These are phyloP conservation scores for Diplodia scrobiculata DNA, from an alignment of 2,329 filamentous ascomycete genomes.

Conservation along the genomic window DNA sequence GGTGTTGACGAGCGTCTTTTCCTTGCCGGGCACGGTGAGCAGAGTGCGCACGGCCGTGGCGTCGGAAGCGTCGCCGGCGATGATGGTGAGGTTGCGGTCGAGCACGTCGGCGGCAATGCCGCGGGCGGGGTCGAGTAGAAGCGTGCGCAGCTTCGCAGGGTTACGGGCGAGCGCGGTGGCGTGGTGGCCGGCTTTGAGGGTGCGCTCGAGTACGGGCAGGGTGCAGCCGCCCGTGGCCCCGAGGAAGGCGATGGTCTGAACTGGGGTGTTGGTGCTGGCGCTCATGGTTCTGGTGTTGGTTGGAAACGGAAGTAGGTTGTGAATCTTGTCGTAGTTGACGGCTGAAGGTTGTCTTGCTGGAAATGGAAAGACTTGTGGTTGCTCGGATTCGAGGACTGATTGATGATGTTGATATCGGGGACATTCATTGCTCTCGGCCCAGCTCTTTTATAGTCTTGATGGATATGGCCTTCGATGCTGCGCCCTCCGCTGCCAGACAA, in stretches of 20 bases:
- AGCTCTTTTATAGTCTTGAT: slow-evolving; percentile 1
- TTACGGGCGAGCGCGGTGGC: slow-evolving; percentile 48
- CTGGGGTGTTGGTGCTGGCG: slow-evolving; percentile 31
- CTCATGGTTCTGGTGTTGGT: slow-evolving; percentile 29
- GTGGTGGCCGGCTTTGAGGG: slow-evolving; percentile 50
- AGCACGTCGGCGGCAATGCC: slow-evolving; percentile 44
- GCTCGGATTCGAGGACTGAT: neutral
- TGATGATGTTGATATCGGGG: neutral
- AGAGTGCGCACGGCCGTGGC: slow-evolving; percentile 46
- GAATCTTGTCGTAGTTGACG: neutral
- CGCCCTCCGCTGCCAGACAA: neutral
- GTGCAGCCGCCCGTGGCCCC: slow-evolving; percentile 56
- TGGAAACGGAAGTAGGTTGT: neutral
- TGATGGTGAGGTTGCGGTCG: slow-evolving; percentile 50
- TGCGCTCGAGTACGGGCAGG: slow-evolving; percentile 48
- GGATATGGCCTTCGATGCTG: neutral
- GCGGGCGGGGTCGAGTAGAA: slow-evolving; percentile 45
- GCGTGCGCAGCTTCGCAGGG: slow-evolving; percentile 52
- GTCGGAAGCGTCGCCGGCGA: slow-evolving; percentile 53
- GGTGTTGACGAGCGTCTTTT: slow-evolving; percentile 43
- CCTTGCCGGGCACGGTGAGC: slow-evolving; percentile 31
- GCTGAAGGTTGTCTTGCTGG: neutral
- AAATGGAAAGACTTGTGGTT: neutral
- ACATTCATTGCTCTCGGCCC: neutral
- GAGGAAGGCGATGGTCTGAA: slow-evolving; percentile 53